Evolutionary conservation across 2,329 filamentous ascomycete species (phyloP), one percentile per base, ranked within the genome.

Genomic region (Fusarium euwallaceae): DNA sequence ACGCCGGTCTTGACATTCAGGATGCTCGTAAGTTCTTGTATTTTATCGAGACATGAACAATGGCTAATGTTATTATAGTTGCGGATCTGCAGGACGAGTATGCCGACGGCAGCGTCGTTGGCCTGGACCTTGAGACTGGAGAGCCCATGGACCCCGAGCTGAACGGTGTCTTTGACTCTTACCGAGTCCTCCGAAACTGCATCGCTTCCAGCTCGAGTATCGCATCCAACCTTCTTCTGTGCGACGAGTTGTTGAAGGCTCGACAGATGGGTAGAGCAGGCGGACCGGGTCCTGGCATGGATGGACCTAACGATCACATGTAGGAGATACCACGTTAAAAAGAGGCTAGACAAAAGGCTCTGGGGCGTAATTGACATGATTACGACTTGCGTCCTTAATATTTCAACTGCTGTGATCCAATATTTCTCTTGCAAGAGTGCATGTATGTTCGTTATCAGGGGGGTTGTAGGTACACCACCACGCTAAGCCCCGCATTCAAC

Each of bases 191-290:
- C 79, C 91, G 97, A 77, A 98, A 98, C 87, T 95, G 93, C 83
- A 92, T 99, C 73, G 95, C 97, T 4, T 98, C 95, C 37, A 97
- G 95, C 83, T 93, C 96, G 29, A 95, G 97, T 73, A 99, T 99
- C 80, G 96, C 97, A 7, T 96, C 94, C 11, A 99, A 99, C 86
- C 87, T 99, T 75, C 87, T 99, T 76, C 89, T 99, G 60, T 99
- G 97, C 81, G 97, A 99, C 81, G 97, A 99, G 88, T 89, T 99
- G 87, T 88, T 99, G 79, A 99, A 99, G 89, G 97, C 97, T 71
- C 90, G 97, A 82, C 96, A 99, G 87, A 99, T 99, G 97, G 93
- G 89, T 59, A 87, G 91, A 80, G 84, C 87, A 83, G 88, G 85
- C 43, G 90, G 89, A 24, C 91, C 91, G 3, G 91, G 91, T 8